phyloP scores from a whole-genome alignment of 2,329 filamentous ascomycete species.

The Penicillium sp. region DNA sequence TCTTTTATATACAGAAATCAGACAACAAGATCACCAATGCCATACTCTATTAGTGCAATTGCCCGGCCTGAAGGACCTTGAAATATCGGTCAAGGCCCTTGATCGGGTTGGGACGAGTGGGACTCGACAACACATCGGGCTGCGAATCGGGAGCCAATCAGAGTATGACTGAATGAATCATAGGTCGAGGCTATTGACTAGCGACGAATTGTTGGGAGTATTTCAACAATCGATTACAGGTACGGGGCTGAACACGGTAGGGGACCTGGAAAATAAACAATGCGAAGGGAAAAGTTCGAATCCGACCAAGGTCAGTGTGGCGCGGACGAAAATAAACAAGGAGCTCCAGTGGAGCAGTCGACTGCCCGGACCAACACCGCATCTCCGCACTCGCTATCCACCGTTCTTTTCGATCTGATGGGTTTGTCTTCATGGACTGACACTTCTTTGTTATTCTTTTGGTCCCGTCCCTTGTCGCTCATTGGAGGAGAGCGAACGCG shows the following conservation, averaged over 20 bases:
- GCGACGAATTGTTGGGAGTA: neutral
- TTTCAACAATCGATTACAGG: neutral
- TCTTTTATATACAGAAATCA: no score
- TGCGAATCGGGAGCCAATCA: neutral
- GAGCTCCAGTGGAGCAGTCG: conserved; percentile 20
- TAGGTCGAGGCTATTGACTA: neutral
- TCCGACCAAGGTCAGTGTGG: neutral
- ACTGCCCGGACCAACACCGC: conserved; percentile 17
- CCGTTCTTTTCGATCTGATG: conserved; percentile 4
- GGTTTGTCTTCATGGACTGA: conserved; percentile 4
- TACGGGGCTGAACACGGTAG: neutral
- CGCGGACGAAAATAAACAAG: conserved; percentile 13
- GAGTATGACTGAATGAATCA: neutral
- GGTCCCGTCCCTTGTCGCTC: neutral
- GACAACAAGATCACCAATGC: no score
- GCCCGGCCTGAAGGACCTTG: no score
- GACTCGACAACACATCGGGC: neutral
- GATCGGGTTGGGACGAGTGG: neutral
- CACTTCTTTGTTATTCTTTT: neutral
- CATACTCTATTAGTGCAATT: no score
- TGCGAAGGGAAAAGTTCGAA: neutral
- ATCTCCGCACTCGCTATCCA: conserved; percentile 14
- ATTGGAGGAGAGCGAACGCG: conserved; percentile 9
- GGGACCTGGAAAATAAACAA: neutral
- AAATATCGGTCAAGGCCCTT: no score